Conservation (phyloP, 2,329 filamentous ascomycete species). For the Metarhizium humberi region DNA sequence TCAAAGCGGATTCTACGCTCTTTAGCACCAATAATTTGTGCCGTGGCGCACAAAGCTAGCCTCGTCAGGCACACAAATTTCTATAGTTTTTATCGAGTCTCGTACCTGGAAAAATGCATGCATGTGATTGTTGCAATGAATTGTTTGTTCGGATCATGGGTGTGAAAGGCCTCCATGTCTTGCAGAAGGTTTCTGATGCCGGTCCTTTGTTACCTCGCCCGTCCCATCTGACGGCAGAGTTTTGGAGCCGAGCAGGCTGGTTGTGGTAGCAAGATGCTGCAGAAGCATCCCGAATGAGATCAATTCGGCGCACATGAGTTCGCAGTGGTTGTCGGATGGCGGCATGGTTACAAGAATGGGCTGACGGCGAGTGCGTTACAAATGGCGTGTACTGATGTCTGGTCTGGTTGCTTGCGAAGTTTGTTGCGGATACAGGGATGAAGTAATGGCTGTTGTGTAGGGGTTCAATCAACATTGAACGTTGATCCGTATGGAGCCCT, state of each 20-base stretch:
- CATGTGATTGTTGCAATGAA: not conserved
- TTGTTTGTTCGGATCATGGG: not conserved
- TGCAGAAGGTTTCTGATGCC: not conserved
- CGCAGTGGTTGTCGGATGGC: constrained; percentile 14
- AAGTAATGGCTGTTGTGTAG: too few relatives aligned
- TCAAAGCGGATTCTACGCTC: constrained; percentile 12
- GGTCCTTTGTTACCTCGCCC: not conserved
- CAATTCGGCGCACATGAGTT: constrained; percentile 22
- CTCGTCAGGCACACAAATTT: not conserved
- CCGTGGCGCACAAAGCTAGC: not conserved
- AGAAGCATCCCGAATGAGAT: constrained; percentile 27
- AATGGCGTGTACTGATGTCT: too few relatives aligned
- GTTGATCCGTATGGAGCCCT: too few relatives aligned
- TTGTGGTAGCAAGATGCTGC: constrained; percentile 22
- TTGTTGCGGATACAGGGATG: too few relatives aligned
- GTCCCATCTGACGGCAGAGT: not conserved
- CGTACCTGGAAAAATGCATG: not conserved
- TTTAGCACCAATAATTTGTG: constrained; percentile 9
- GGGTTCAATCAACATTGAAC: too few relatives aligned
- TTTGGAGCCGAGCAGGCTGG: constrained; percentile 8
- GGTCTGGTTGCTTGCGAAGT: too few relatives aligned
- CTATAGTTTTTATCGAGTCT: not conserved
- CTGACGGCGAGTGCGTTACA: not conserved
- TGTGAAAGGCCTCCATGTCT: not conserved
- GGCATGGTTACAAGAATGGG: not conserved